phyloP scores from a whole-genome alignment of 345 rosid species.

The Kernera saxatilis region DNA sequence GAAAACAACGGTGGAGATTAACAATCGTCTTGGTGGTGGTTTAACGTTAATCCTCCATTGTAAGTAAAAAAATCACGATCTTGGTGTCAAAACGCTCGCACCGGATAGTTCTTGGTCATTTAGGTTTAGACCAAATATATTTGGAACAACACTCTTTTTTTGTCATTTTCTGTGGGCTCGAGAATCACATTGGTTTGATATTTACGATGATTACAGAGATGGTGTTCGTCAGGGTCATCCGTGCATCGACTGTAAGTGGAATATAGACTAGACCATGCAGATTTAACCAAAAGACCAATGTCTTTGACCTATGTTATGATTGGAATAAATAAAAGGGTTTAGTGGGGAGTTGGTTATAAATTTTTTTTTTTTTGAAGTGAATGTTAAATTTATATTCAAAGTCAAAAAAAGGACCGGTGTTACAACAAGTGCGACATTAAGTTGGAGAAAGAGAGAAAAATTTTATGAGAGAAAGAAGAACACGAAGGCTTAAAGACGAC shows the following conservation, averaged over 20 bases:
- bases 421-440: too few species aligned
- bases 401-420: too few species aligned
- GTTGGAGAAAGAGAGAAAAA: too few species aligned
- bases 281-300: background rate
- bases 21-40: conserved; percentile 12
- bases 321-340: background rate
- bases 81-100: background rate
- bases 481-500: too few species aligned
- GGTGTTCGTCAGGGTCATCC: background rate
- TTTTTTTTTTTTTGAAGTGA: background rate
- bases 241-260: background rate
- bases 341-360: too few species aligned
- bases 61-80: background rate
- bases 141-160: background rate
- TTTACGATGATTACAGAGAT: background rate
- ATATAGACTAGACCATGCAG: conserved; percentile 2
- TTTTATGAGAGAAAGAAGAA: too few species aligned
- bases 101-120: conserved; percentile 4
- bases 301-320: background rate
- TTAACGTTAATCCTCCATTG: background rate
- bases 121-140: conserved; percentile 3
- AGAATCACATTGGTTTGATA: conserved; percentile 5
- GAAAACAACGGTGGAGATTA: conserved; percentile 10
- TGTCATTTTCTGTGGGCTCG: conserved; percentile 1
- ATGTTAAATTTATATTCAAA: too few species aligned